Base-by-base conservation (phyloP, 306 rosid genomes). In the Acacia acuminata region DNA sequence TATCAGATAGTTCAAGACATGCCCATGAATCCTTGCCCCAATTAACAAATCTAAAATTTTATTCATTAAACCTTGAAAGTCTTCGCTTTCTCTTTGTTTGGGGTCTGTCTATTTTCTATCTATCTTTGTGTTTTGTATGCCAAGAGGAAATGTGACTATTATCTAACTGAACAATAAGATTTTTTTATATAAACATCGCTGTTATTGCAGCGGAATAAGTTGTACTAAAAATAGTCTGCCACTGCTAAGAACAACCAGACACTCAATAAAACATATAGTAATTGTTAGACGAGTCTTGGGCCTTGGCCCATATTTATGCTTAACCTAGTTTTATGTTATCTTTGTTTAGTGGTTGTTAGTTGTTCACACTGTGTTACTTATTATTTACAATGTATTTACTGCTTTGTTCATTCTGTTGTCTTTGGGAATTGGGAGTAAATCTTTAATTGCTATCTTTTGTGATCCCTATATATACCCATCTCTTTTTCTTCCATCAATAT, bases 71-170 rank as follows among this genome's bases (percentile, higher is more conserved):
- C 38, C 36, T 66, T 17, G 22, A 66, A 42, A 45, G 17, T 40
- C 19, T 66, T 66, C 45, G 17, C 45, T 66, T 32, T 36, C 68
- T 13, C 67, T 61, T 15, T 65, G n/a, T 65, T 65, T 65, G 0
- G n/a, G 27, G 34, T 70, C 10, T n/a, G 2, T 43, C 53, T 42
- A 4, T 43, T 65, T 65, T 60, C 15, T 60, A 10, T 61, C 68
- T 25, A 25, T 61, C 61, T 32, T 7, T 67, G 13, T 67, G 13
- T 42, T 42, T 25, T 38, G 51, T n/a, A 16, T 42, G 51, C 32
- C 42, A 34, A 15, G 30, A 38, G 71, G 79, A 80, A 70, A 71
- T 48, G 42, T 7, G 69, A 47, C 81, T 67, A 17, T 81, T 61
- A 71, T 44, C 11, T 50, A 61, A 80, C 65, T 71, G 38, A 15